Base-by-base conservation (phyloP, 2,329 filamentous ascomycete genomes). In the Sclerotinia trifoliorum region DNA sequence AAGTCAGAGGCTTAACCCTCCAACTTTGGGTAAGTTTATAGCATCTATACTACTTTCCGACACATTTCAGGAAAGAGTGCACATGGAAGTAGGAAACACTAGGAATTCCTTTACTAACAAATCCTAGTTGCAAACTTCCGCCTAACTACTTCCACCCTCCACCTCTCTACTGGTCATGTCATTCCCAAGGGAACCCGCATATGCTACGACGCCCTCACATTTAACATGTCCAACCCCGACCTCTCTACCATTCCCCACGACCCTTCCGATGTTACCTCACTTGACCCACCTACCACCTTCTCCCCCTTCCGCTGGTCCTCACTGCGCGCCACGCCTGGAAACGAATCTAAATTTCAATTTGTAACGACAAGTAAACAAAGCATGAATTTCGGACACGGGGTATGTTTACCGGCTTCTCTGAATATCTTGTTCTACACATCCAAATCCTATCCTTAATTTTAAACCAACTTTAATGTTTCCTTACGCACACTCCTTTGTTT, bases 1-100 rank as follows among this genome's bases (percentile, higher is more conserved):
- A 72, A 78, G 76, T 32, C 73, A 78, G 64, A 76, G 81, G 8
- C 32, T 80, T 8, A 79, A 77, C 69, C 78, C 79, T n/a, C 3
- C 29, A 19, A 11, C 1, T 24, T 5, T 57, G 2, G 21, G 63
- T 58, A 58, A 24, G 52, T 58, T 49, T 21, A 1, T 71, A 17
- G 39, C 5, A 42, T 42, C 10, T 10, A 55, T 15, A 7, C 11
- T 56, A 15, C 13, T 21, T 56, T 35, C 5, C 8, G 3, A 42
- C 29, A 21, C n/a, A 2, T 13, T 56, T 26, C 7, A n/a, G 13
- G 13, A 24, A 4, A 15, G 4, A 29, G 13, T 24, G 10, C 7
- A 24, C 13, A 42, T 42, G 13, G 39, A 42, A 42, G 13, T 42
- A 17, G 13, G 39, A 42, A 42, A 42, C 5, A 15, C 39, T 17